These are phyloP conservation scores for Diaporthe capsici DNA, from an alignment of 2,329 filamentous ascomycete genomes.

Conservation along the genomic window DNA sequence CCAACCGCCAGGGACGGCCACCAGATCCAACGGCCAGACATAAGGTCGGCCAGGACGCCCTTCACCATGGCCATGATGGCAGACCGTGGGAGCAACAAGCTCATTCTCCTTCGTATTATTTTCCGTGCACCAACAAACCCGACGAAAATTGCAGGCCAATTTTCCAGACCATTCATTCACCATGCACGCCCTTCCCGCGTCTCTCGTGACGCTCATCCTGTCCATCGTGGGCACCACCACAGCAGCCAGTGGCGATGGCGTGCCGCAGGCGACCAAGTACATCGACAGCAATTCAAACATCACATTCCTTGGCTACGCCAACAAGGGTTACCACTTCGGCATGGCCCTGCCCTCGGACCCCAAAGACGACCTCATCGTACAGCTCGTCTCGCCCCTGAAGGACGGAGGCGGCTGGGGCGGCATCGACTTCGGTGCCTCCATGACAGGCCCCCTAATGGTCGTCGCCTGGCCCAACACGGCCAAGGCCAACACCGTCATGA, in stretches of 20 bases:
- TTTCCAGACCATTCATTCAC: constrained; percentile 27
- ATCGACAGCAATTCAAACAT: constrained; percentile 39
- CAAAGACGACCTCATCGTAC: constrained; percentile 39
- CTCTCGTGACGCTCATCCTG: constrained; percentile 23
- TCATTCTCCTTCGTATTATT: not conserved
- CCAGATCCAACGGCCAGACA: constrained; percentile 1
- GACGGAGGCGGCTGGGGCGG: constrained; percentile 41
- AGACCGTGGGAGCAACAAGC: constrained; percentile 15
- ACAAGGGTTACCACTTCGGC: constrained; percentile 40
- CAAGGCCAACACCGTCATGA: constrained; percentile 54
- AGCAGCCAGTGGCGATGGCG: constrained; percentile 30
- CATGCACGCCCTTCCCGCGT: constrained; percentile 32
- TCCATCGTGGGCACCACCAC: constrained; percentile 31
- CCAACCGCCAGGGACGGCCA: not conserved
- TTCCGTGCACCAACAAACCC: not conserved
- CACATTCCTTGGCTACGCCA: constrained; percentile 40
- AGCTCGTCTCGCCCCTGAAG: constrained; percentile 41
- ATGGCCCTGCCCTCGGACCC: constrained; percentile 40
- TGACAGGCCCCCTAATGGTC: constrained; percentile 56
- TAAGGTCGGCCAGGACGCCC: constrained; percentile 29
- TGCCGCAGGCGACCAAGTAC: constrained; percentile 33
- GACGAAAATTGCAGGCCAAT: constrained; percentile 39
- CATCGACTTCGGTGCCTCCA: constrained; percentile 40
- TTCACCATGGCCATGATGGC: not conserved
- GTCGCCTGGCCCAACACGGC: constrained; percentile 61